Base-by-base conservation (phyloP, 2,329 filamentous ascomycete genomes). In the Fusarium pseudocircinatum region DNA sequence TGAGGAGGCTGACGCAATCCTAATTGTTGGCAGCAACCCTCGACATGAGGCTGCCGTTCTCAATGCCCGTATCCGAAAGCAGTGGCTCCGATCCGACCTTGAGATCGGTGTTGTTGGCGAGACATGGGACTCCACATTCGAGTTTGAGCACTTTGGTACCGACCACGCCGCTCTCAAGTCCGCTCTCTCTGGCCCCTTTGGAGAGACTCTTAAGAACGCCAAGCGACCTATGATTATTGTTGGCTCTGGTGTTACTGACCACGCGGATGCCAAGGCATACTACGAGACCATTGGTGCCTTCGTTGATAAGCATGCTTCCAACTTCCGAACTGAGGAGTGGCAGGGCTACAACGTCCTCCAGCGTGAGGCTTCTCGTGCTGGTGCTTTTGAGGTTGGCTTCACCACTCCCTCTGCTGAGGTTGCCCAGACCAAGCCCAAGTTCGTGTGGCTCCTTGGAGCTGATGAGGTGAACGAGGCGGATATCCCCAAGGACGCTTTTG, bases 281-380 rank as follows among this genome's bases (percentile, higher is more conserved):
- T 98, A 96, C 82, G 96, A 98, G 87, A 91, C 92, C 47, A 90
- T 99, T 65, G 96, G 96, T 76, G 83, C 88, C 71, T 99, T 98
- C 80, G 93, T 97, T 43, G 95, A 98, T 80, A 98, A 97, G 90
- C 92, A 98, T 84, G 91, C 94, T 73, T 87, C 89, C 77, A 97
- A 92, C 86, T 98, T 99, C 87, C 86, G 90, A 79, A 97, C 94
- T 11, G 86, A 91, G 24, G 95, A 97, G 83, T 98, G 97, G 95
- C 96, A 97, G 82, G 96, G 96, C 69, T 99, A 96, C 89, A 99
- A 98, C 82, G 91, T 99, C 69, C 91, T 99, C 59, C 96, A 99
- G 85, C 92, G 96, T 74, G 93, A 94, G 71, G 96, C 96, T 67
- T 98, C 96, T 70, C 92, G 96, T 77, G 93, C 93, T 42, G 96